A percentile compares a stretch with the other conserved stretches of the same genome.
These are phyloP conservation scores for Calocybe cyanea DNA, from an alignment of 768 basidiomycete species.

Conservation along the genomic window DNA sequence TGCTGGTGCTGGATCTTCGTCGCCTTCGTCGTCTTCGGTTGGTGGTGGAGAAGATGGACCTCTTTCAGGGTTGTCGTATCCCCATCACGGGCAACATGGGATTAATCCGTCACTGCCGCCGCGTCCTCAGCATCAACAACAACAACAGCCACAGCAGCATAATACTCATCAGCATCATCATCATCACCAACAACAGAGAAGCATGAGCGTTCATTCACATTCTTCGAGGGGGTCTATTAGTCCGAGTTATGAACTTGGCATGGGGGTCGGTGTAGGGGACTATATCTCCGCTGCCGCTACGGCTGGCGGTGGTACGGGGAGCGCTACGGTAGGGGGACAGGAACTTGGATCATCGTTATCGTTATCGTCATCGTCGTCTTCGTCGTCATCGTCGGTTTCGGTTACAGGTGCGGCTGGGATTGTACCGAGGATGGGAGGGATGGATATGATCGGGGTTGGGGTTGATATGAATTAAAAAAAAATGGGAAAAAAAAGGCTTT, in stretches of 20 bases:
- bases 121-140: too few species aligned
- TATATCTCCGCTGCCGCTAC: conserved; percentile 1
- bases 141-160: neutral
- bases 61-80: too few species aligned
- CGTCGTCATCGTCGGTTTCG: too few species aligned
- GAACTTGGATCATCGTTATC: too few species aligned
- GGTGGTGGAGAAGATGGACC: conserved; percentile 2
- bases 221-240: conserved; percentile 10
- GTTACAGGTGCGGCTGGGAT: conserved; percentile 4
- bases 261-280: conserved; percentile 4
- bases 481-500: too few species aligned
- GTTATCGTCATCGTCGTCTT: too few species aligned
- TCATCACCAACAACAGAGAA: too few species aligned
- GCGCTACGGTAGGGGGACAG: too few species aligned
- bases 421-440: conserved; percentile 7
- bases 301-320: too few species aligned
- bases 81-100: too few species aligned
- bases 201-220: conserved; percentile 7
- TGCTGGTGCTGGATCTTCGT: too few species aligned
- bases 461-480: conserved; percentile 14
- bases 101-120: neutral
- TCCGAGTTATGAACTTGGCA: conserved; percentile 19
- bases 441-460: conserved; percentile 14
- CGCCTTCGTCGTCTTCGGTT: conserved; percentile 7
- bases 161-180: neutral